Evolutionary conservation across 2,329 filamentous ascomycete species (phyloP), one percentile per base, ranked within the genome.

Genomic region (Diplodia mutila): DNA sequence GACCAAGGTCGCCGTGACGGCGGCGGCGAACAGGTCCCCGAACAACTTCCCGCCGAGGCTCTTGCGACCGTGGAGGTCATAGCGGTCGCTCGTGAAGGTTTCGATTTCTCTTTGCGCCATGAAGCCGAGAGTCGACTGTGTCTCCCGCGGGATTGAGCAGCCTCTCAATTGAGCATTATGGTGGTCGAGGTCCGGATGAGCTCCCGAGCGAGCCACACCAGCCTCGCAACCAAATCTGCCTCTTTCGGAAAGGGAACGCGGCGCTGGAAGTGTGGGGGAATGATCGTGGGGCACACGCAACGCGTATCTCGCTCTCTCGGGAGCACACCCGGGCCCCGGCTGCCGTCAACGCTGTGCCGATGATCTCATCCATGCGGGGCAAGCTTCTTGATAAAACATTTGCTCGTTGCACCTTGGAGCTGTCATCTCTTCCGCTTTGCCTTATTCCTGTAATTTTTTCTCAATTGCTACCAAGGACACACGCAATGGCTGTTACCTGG

Each of bases 21-120:
- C 69, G 25, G 74, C 74, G 21, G 74, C 72, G 51, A 70, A 69
- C 12, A 75, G 4, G 39, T 76, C 73, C 68, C 73, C 73, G 51
- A 69, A 69, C 51, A 76, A 65, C 57, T 63, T 23, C 5, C 42
- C 18, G 8, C 59, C 27, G 1, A 61, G 14, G 12, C 11, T 3
- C 18, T 34, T 39, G 4, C 59, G 39, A 18, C 4, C 12, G n/a
- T 23, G 18, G 8, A 21, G 11, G 29, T 25, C 12, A 55, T 37
- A 37, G 16, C 21, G n/a, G 8, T 25, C 23, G 46, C 27, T 37
- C 25, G 29, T 16, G n/a, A 63, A 42, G 23, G 12, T 25, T 27
- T n/a, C 39, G 2, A 25, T 37, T 23, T 51, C 27, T 18, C 25
- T 18, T 39, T 63, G 42, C 12, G 29, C 29, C 59, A 51, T 51